Base-by-base conservation (phyloP, 305 asterid species). In the Solanum aculeatissimum region DNA sequence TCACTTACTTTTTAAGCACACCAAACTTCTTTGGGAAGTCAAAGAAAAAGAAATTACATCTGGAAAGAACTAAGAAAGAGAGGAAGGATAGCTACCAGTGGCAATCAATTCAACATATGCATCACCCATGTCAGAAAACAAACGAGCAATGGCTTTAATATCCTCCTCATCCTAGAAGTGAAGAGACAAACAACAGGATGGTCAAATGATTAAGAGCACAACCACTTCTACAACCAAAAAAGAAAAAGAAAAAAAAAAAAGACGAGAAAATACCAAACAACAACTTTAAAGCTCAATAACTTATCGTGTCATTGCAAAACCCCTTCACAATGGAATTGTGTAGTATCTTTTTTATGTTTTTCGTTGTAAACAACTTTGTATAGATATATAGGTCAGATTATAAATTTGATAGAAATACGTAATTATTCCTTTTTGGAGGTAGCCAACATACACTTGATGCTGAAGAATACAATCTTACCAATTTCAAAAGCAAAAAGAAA, bases 61-160 rank as follows among this genome's bases (percentile, higher is more conserved):
- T 40, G 23, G 35, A 83, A 68, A 18, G 47, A 9, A 83, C 85
- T 80, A 38, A 85, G 83, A 87, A 85, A 70, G 77, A 83, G 82
- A 81, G 40, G 80, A 80, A 85, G 86, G 86, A 65, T 66, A 75
- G 80, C 81, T 97, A 97, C 99, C 99, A 81, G 95, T 95, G 53
- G 99, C 98, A 90, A 97, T 97, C 90, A 95, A 85, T 89, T 97
- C 98, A 88, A 93, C 98, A 89, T 97, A 97, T 21, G 99, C 95
- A 87, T 97, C 98, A 13, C 98, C 99, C 98, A 95, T 92, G 89
- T 97, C 99, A 83, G 99, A 98, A 90, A 97, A 93, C 83, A 97
- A 91, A 89, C 98, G 98, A 88, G 98, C 98, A 92, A 97, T 91
- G 87, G 98, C 99, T 91, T 97, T 97, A 87, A 94, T 94, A 92